Evolutionary conservation across 2,329 filamentous ascomycete species (phyloP).

Genomic region (Pyrenochaeta sp.): DNA sequence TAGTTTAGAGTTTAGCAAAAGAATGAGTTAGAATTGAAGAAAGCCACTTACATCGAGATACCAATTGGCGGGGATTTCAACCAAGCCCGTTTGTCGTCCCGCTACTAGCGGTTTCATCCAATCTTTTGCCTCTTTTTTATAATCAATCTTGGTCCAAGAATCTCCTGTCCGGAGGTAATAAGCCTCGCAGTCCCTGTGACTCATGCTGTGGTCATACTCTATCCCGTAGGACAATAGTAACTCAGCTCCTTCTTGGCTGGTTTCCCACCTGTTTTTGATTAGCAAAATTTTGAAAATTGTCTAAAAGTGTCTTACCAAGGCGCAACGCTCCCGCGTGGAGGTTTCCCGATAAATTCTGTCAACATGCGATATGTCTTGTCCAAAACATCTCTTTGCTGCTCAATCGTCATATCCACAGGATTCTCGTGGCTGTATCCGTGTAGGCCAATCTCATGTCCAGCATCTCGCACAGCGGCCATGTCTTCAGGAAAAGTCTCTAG

Average conservation of each 20-base stretch:
- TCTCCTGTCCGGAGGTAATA: conserved; percentile 72
- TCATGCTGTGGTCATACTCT: conserved; percentile 73
- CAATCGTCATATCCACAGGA: conserved; percentile 71
- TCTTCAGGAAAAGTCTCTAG: conserved; percentile 72
- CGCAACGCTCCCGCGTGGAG: conserved; percentile 74
- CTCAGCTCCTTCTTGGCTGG: conserved; percentile 70
- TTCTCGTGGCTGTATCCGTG: conserved; percentile 78
- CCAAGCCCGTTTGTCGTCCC: conserved; percentile 67
- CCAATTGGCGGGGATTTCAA: conserved; percentile 72
- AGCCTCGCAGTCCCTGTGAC: conserved; percentile 68
- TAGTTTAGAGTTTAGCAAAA: too few relatives aligned
- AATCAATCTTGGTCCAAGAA: conserved; percentile 72
- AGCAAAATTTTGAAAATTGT: conserved; percentile 46
- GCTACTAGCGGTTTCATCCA: conserved; percentile 72
- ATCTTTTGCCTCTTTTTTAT: conserved; percentile 64
- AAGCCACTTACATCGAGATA: conserved; percentile 63
- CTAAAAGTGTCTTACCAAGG: conserved; percentile 61
- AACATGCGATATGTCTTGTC: conserved; percentile 77
- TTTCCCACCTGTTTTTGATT: conserved; percentile 64
- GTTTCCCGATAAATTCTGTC: conserved; percentile 73
- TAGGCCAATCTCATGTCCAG: conserved; percentile 69
- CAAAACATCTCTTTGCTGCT: conserved; percentile 77
- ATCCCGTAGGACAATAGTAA: conserved; percentile 71
- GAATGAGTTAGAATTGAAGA: too few relatives aligned
- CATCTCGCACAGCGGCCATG: conserved; percentile 63